These are phyloP conservation scores for Coccomyxa sp. DNA, from an alignment of 139 green algal genomes.

Conservation along the genomic window DNA sequence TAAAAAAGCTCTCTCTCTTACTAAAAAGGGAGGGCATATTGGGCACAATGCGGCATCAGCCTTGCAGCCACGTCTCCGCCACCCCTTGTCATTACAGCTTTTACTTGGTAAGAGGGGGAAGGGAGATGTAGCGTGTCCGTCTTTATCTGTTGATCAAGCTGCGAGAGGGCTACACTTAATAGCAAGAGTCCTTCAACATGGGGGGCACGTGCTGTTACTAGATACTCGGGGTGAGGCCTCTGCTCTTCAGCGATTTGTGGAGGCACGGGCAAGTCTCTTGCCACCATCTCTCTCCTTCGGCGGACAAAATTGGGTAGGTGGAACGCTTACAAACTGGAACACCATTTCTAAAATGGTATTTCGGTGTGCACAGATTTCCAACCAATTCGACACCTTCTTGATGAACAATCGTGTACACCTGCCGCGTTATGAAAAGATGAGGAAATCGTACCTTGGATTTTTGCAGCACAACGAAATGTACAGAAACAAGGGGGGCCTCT, in stretches of 20 bases:
- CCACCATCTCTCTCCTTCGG: background rate
- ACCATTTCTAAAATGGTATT: background rate
- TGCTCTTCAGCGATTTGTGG: background rate
- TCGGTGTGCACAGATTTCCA: constrained; percentile 13
- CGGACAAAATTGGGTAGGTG: background rate
- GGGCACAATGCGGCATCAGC: too few relatives aligned
- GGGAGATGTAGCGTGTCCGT: background rate
- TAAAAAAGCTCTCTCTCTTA: too few relatives aligned
- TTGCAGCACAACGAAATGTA: constrained; percentile 15
- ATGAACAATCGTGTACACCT: constrained; percentile 18
- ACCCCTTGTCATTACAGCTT: too few relatives aligned
- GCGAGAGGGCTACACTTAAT: background rate
- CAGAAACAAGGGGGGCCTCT: constrained; percentile 1
- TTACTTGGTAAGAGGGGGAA: background rate
- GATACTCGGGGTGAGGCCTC: background rate
- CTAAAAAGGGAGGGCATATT: too few relatives aligned
- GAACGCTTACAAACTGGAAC: background rate
- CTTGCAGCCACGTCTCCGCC: too few relatives aligned
- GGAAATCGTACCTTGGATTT: constrained; percentile 17
- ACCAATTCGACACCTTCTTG: constrained; percentile 15
- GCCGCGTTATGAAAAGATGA: constrained; percentile 9
- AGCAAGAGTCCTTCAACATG: background rate
- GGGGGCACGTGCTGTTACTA: background rate
- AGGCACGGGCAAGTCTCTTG: background rate
- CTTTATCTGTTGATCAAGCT: background rate